Evolutionary conservation across 495 filamentous ascomycete genomes (phyloP), one percentile per base, ranked within the genome.

Genomic region (Pyrenopolyporus hunteri): DNA sequence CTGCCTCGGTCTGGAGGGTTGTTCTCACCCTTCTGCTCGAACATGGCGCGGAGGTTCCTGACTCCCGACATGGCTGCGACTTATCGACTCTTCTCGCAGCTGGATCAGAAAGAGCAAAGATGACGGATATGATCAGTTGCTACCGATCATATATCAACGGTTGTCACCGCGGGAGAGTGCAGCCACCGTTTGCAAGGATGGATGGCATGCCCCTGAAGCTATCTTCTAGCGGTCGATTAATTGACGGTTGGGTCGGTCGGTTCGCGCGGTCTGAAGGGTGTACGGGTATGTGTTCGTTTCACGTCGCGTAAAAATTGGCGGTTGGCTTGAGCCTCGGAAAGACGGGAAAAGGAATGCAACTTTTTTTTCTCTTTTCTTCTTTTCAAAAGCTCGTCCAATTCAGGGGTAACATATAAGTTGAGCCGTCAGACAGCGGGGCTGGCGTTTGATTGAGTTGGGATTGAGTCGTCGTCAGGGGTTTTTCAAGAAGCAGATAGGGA

Each of bases 41-140:
- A 97, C 81, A 90, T 91, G 66, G 92, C 92, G 52, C 91, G 84
- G 57, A 97, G 84, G 76, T 88, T 91, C 72, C 71, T 81, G 59
- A 81, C 79, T 54, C 71, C 73, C 59, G 77, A 79, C 78, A 80
- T 82, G 65, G 39, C 29, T 59, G 72, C 66, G 59, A 65, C 45
- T 60, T 19, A 36, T 57, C n/a, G 56, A 33, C 10, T 39, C 22
- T 36, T 22, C 9, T 37, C 16, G 13, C 9, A 32, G 14, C 17
- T 50, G 8, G 16, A 36, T 28, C 46, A 46, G 40, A 53, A 56
- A 46, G 49, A 54, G 20, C 40, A 57, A 48, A 47, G 49, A 39
- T 20, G 39, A 45, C 19, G 42, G 42, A 54, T 29, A 13, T 40
- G 49, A 63, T 49, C 61, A 57, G 61, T 60, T 46, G 51, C 9